Evolutionary conservation across 108 stramenopile species (phyloP).

Genomic region (Nannochloropsis salina): DNA sequence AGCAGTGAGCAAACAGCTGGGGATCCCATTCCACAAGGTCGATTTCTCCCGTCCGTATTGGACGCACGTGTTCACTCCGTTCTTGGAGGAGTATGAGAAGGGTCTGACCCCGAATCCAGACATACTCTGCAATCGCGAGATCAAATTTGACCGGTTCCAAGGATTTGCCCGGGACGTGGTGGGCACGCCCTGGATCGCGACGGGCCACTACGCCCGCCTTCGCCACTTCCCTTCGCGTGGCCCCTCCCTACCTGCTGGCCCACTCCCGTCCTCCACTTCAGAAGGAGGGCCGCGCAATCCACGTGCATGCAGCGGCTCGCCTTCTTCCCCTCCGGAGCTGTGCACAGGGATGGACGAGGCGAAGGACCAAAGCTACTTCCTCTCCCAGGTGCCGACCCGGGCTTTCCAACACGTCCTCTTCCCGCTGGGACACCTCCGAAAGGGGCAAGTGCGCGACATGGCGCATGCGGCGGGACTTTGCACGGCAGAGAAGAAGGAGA

Average conservation of each 20-base stretch:
- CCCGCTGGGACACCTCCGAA: not conserved
- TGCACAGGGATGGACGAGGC: conserved; percentile 63
- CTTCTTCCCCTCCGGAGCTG: conserved; percentile 55
- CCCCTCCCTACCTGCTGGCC: not conserved
- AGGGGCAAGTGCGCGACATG: conserved; percentile 65
- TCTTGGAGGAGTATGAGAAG: conserved; percentile 55
- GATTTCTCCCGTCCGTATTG: conserved; percentile 80
- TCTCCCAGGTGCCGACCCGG: conserved; percentile 62
- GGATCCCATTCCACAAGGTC: conserved; percentile 65
- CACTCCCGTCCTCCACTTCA: not conserved
- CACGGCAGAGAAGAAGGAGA: conserved; percentile 74
- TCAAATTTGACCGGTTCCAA: conserved; percentile 84
- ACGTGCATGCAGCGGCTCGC: not conserved
- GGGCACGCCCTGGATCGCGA: conserved; percentile 62
- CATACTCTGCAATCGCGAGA: conserved; percentile 75
- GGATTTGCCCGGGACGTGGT: conserved; percentile 51
- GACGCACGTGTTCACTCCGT: conserved; percentile 85
- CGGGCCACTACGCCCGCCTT: conserved; percentile 82
- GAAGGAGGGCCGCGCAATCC: not conserved
- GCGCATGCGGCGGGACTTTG: conserved; percentile 66
- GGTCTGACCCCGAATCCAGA: conserved; percentile 79
- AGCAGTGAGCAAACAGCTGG: conserved; percentile 65
- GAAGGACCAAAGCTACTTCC: conserved; percentile 93
- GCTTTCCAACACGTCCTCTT: conserved; percentile 63
- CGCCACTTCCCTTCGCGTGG: not conserved